phyloP scores from a whole-genome alignment of 148 eudicot species.

The Camellia lanceoleosa region DNA sequence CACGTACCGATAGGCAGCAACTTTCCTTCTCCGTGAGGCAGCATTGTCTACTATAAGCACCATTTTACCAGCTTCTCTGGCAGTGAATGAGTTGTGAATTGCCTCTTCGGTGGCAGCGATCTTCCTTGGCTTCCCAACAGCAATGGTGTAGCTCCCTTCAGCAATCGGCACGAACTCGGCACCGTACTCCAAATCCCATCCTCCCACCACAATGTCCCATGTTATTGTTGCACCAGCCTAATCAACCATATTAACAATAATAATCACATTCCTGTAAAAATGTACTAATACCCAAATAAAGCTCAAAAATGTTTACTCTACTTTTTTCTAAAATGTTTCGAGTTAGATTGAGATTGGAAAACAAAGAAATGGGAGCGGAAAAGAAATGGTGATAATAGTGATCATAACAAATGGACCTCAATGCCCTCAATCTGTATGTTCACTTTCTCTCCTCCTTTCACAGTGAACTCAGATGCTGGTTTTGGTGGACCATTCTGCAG shows the following conservation, averaged over 20 bases:
- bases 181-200: conserved; percentile 93
- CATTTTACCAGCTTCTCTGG: conserved; percentile 70
- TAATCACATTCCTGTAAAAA: neutral
- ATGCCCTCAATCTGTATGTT: conserved; percentile 96
- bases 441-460: conserved; percentile 89
- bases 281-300: too few species aligned
- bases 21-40: conserved; percentile 66
- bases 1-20: conserved; percentile 76
- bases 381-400: neutral
- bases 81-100: conserved; percentile 61
- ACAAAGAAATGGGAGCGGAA: neutral
- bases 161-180: conserved; percentile 76
- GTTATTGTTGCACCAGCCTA: conserved; percentile 84
- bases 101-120: conserved; percentile 53
- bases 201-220: conserved; percentile 94
- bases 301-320: too few species aligned
- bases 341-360: too few species aligned
- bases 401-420: conserved; percentile 48
- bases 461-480: conserved; percentile 91
- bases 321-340: too few species aligned
- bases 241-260: neutral
- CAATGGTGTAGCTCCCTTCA: conserved; percentile 65
- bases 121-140: conserved; percentile 64
- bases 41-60: conserved; percentile 86
- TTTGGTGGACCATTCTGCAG: conserved; percentile 70